Evolutionary conservation across 1,139 yeast genomes (phyloP).

Genomic region (Maudiozyma humilis): DNA sequence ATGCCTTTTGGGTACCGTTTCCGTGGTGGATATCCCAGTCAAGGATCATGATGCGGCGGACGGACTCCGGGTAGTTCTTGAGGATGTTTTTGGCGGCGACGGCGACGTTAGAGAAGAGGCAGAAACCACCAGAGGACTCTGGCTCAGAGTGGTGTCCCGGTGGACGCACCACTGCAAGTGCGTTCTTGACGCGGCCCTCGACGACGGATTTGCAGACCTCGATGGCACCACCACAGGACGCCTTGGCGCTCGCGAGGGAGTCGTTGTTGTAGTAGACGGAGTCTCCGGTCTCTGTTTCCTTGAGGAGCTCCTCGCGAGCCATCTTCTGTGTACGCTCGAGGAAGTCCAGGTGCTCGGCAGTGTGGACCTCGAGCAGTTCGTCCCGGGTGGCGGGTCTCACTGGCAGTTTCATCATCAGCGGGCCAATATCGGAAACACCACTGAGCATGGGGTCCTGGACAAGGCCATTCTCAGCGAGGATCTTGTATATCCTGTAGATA

Average conservation of each 20-base stretch:
- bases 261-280: slow-evolving; percentile 93
- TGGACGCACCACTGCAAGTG: slow-evolving; percentile 92
- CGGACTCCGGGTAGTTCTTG: slow-evolving; percentile 78
- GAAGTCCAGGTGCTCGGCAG: slow-evolving; percentile 68
- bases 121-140: slow-evolving; percentile 92
- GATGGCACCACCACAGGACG: slow-evolving; percentile 94
- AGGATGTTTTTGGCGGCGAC: slow-evolving; percentile 88
- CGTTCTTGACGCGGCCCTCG: slow-evolving; percentile 84
- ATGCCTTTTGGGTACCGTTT: slow-evolving; percentile 93
- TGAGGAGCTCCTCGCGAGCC: slow-evolving; percentile 68
- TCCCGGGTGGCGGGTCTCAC: slow-evolving; percentile 82
- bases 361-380: slow-evolving; percentile 81
- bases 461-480: slow-evolving; percentile 87
- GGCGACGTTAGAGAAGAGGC: slow-evolving; percentile 92
- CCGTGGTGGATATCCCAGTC: slow-evolving; percentile 99
- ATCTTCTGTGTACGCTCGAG: slow-evolving; percentile 69
- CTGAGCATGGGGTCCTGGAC: slow-evolving; percentile 72
- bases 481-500: slow-evolving; percentile 85
- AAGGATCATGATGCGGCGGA: slow-evolving; percentile 69
- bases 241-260: slow-evolving; percentile 74
- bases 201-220: slow-evolving; percentile 95
- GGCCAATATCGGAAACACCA: slow-evolving; percentile 81
- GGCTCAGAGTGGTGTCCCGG: slow-evolving; percentile 99
- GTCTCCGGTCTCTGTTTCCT: slow-evolving; percentile 87
- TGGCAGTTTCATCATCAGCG: slow-evolving; percentile 75